Conservation (phyloP, 2,329 filamentous ascomycete genomes). For the Zalaria obscura region DNA sequence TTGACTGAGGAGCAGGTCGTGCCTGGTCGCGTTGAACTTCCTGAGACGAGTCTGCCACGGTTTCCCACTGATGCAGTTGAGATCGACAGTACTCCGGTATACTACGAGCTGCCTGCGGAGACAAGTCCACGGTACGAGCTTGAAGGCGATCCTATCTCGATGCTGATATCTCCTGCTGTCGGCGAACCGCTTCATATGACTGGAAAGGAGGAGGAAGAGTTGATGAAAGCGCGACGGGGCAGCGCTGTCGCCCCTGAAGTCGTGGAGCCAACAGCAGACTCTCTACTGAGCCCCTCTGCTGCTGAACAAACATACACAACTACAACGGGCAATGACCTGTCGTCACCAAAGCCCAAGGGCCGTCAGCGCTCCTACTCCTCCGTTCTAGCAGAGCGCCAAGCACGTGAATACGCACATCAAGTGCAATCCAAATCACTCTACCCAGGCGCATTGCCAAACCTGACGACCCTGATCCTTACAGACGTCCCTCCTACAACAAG, state of each 20-base stretch:
- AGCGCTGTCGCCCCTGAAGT: slow-evolving; percentile 33
- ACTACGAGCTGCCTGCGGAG: slow-evolving; percentile 12
- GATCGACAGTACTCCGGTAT: slow-evolving; percentile 13
- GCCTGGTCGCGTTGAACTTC: slow-evolving; percentile 13
- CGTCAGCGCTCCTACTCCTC: slow-evolving; percentile 16
- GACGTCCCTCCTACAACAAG: slow-evolving; percentile 31
- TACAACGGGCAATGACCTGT: slow-evolving; percentile 1
- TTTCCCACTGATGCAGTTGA: slow-evolving; percentile 12
- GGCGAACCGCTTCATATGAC: slow-evolving; percentile 17
- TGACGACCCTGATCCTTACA: slow-evolving; percentile 42
- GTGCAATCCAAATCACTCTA: slow-evolving; percentile 25
- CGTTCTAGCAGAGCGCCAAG: slow-evolving; percentile 13
- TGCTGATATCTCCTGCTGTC: slow-evolving; percentile 17
- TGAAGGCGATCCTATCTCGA: slow-evolving; percentile 19
- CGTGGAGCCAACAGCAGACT: slow-evolving; percentile 13
- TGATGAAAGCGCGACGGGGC: slow-evolving; percentile 21
- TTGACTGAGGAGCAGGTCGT: slow-evolving; percentile 9
- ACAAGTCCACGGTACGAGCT: slow-evolving; percentile 20
- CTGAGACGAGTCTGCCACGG: slow-evolving; percentile 11
- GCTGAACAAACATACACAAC: slow-evolving; percentile 7
- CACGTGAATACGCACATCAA: slow-evolving; percentile 12
- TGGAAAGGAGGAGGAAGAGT: background rate
- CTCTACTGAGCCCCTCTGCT: slow-evolving; percentile 10
- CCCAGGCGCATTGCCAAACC: slow-evolving; percentile 39
- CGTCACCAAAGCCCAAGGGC: background rate